Evolutionary conservation across 805 yeast species (phyloP).

Genomic region (Saturnispora sanitii): DNA sequence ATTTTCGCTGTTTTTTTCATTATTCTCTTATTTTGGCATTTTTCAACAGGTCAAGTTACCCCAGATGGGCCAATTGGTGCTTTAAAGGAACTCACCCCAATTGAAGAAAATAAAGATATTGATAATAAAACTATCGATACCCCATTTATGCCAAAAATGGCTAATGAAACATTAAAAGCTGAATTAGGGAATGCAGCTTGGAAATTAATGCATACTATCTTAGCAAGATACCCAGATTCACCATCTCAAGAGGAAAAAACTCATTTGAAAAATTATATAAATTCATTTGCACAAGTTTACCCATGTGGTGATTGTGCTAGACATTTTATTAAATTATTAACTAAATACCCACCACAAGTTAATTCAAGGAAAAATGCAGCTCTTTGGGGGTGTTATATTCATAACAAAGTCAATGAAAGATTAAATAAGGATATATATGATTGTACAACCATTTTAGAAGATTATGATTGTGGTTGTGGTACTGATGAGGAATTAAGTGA

Average conservation of each 20-base stretch:
- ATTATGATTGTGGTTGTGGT: conserved; percentile 96
- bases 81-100: background rate
- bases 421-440: conserved; percentile 67
- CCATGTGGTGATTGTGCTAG: conserved; percentile 97
- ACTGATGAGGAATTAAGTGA: conserved; percentile 50
- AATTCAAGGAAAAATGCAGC: conserved; percentile 72
- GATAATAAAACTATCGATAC: conserved; percentile 5
- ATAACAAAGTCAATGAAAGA: conserved; percentile 73
- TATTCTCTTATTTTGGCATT: conserved; percentile 3
- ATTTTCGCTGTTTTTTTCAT: background rate
- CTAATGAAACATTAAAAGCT: conserved; percentile 56
- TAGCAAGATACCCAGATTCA: conserved; percentile 83
- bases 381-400: conserved; percentile 92
- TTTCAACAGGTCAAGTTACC: background rate
- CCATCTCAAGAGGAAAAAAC: conserved; percentile 57
- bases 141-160: conserved; percentile 87
- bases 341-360: conserved; percentile 77
- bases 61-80: background rate
- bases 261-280: conserved; percentile 54
- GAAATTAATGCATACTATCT: conserved; percentile 83
- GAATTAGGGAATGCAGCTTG: conserved; percentile 88
- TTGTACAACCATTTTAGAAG: conserved; percentile 75
- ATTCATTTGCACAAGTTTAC: conserved; percentile 79
- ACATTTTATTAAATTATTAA: conserved; percentile 66
- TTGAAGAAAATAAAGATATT: background rate